These are phyloP conservation scores for Boletus sensibilis DNA, from an alignment of 768 basidiomycete species.

Conservation along the genomic window DNA sequence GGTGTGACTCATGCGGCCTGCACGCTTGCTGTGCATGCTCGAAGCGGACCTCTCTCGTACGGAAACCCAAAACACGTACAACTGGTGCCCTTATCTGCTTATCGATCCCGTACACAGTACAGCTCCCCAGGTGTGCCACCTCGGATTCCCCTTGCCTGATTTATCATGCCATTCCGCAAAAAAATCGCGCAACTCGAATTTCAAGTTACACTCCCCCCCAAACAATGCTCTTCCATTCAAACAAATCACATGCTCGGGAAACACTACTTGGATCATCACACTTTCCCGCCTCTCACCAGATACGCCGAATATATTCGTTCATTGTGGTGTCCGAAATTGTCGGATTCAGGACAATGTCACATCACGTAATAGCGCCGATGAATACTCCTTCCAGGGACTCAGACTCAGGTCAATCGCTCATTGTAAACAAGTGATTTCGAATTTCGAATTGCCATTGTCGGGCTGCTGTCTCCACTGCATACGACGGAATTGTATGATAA, in stretches of 20 bases:
- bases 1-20: not conserved
- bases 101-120: not conserved
- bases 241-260: not conserved
- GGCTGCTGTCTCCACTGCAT: not conserved
- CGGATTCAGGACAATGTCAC: not conserved
- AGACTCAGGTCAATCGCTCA: not conserved
- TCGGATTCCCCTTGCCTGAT: not conserved
- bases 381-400: not conserved
- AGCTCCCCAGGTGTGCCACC: no score
- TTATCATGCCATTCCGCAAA: not conserved
- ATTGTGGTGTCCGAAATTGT: not conserved
- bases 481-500: not conserved
- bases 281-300: not conserved
- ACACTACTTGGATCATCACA: not conserved
- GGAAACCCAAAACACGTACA: not conserved
- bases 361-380: not conserved
- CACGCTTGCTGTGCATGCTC: not conserved
- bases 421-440: not conserved
- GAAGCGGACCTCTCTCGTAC: not conserved
- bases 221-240: not conserved
- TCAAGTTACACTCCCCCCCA: not conserved
- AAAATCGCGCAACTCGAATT: not conserved
- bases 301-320: not conserved
- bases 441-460: not conserved
- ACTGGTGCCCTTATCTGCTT: conserved; percentile 10